Conservation (phyloP, 2,329 filamentous ascomycete genomes). For the Trichoderma atrobrunneum region DNA sequence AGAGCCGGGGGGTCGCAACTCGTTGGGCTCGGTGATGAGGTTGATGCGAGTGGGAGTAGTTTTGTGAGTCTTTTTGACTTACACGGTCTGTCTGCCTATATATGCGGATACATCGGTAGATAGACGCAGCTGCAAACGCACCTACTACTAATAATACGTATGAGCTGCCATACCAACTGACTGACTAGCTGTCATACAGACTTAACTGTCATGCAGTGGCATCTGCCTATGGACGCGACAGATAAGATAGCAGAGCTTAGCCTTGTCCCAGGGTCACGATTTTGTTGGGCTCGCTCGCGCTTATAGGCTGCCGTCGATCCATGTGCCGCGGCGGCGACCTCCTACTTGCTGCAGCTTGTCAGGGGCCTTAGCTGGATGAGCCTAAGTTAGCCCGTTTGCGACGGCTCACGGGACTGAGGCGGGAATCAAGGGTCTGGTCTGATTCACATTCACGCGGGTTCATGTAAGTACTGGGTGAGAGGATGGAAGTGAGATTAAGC, state of each 20-base stretch:
- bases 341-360: conserved; percentile 8
- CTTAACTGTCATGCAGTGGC: neutral
- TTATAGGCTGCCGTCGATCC: neutral
- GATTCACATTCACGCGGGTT: too few species aligned
- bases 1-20: neutral
- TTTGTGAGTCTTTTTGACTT: neutral
- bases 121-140: neutral
- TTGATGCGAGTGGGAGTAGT: neutral
- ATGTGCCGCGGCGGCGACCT: conserved; percentile 9
- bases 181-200: neutral
- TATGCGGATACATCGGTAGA: neutral
- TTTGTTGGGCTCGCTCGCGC: neutral
- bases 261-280: neutral
- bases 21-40: neutral
- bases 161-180: neutral
- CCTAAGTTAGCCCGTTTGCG: neutral
- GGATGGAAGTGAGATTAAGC: neutral
- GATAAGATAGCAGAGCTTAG: neutral
- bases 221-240: neutral
- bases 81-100: neutral
- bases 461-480: neutral
- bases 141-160: neutral
- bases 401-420: neutral
- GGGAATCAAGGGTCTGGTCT: neutral
- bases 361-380: neutral